Percentiles rank a stretch among this genome's conserved stretches.
Evolutionary conservation across 768 basidiomycete genomes (phyloP).

Genomic region (Pleurotus salmoneostramineus): DNA sequence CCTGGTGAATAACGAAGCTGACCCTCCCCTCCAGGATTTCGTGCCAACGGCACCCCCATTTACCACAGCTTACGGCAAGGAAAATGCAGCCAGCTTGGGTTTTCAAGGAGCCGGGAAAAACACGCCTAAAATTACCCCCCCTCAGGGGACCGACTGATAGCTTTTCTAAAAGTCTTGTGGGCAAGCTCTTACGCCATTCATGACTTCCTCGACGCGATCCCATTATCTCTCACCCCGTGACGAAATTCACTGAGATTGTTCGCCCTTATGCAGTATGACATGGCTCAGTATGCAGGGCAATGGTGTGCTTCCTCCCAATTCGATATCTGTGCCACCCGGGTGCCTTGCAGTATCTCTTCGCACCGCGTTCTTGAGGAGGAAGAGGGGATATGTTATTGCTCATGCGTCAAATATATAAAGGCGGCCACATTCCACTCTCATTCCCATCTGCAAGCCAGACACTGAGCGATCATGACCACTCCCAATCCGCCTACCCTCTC

Average conservation of each 20-base stretch:
- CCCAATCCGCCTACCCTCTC: background rate
- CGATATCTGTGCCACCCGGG: constrained; percentile 1
- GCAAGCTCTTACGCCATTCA: constrained; percentile 16
- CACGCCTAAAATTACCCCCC: no score
- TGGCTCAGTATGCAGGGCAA: constrained; percentile 6
- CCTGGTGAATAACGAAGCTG: background rate
- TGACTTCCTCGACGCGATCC: constrained; percentile 15
- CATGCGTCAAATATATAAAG: background rate
- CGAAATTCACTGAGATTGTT: constrained; percentile 1
- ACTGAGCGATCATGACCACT: background rate
- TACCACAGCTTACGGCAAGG: no score
- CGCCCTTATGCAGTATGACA: background rate
- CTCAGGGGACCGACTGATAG: no score
- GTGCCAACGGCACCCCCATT: background rate
- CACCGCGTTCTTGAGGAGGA: background rate
- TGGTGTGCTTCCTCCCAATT: constrained; percentile 16
- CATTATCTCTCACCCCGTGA: constrained; percentile 5
- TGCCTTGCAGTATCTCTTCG: constrained; percentile 5
- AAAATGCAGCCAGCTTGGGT: no score
- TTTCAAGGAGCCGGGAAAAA: no score
- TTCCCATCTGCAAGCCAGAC: no score
- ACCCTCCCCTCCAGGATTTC: background rate
- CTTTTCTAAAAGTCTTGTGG: background rate
- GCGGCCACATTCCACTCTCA: no score
- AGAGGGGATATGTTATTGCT: background rate